These are phyloP conservation scores for Ophiostoma sp. DNA, from an alignment of 2,329 filamentous ascomycete genomes.

Conservation along the genomic window DNA sequence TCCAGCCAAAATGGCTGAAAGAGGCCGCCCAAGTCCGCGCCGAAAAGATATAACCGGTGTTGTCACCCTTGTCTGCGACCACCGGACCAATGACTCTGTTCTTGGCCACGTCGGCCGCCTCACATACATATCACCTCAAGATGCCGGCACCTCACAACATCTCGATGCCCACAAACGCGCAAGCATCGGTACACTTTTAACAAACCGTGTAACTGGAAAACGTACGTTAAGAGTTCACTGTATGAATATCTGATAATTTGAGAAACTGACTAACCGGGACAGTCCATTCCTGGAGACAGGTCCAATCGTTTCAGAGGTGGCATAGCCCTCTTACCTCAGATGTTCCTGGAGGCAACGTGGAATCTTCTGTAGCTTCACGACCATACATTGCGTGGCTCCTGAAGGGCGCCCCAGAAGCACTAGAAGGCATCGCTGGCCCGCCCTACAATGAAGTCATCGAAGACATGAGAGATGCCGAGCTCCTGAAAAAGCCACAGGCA, in stretches of 20 bases:
- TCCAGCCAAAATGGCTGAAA: slow-evolving; percentile 30
- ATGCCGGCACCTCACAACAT: slow-evolving; percentile 27
- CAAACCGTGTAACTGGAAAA: slow-evolving; percentile 20
- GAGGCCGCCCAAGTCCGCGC: slow-evolving; percentile 3
- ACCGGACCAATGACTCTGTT: slow-evolving; percentile 42
- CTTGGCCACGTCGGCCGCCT: slow-evolving; percentile 50
- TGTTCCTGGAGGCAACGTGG: background rate
- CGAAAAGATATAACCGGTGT: background rate
- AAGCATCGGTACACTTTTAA: slow-evolving; percentile 19
- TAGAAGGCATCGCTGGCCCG: slow-evolving; percentile 35
- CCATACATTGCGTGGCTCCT: slow-evolving; percentile 47
- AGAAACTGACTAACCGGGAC: slow-evolving; percentile 18
- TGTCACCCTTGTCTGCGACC: slow-evolving; percentile 30
- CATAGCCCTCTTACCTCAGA: slow-evolving; percentile 26
- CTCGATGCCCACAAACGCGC: background rate
- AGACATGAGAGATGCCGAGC: slow-evolving; percentile 31
- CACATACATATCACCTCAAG: slow-evolving; percentile 37
- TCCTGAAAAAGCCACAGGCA: slow-evolving; percentile 18
- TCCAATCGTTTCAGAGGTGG: slow-evolving; percentile 31
- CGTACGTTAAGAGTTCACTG: background rate
- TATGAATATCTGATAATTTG: background rate
- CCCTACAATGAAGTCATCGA: slow-evolving; percentile 35
- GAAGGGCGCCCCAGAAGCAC: slow-evolving; percentile 47
- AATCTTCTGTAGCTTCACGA: slow-evolving; percentile 18
- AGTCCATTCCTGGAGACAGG: slow-evolving; percentile 29